A percentile compares a stretch with the other conserved stretches of the same genome.
Evolutionary conservation across 1,284 basidiomycete genomes (phyloP).

Genomic region (Chiua sp.): DNA sequence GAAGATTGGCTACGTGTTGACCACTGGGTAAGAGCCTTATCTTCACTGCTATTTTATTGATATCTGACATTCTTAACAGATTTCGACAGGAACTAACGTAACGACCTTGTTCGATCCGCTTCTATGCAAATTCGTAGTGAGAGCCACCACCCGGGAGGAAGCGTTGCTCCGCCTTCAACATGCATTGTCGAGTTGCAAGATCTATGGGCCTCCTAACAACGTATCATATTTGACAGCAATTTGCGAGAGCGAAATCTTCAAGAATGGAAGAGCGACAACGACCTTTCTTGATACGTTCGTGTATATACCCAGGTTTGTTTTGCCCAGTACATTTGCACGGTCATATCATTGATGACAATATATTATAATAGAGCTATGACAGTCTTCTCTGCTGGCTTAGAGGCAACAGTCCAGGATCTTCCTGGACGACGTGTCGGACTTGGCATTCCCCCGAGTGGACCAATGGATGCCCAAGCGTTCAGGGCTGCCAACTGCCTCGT

Average conservation of each 20-base stretch:
- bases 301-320: conserved; percentile 46
- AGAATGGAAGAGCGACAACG: conserved; percentile 57
- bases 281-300: conserved; percentile 57
- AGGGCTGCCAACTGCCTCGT: conserved; percentile 65
- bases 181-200: conserved; percentile 43
- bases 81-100: conserved; percentile 57
- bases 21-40: conserved; percentile 48
- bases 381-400: conserved; percentile 61
- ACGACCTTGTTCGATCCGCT: conserved; percentile 66
- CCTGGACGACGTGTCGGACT: conserved; percentile 61
- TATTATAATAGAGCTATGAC: conserved; percentile 51
- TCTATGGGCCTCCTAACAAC: conserved; percentile 63
- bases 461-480: conserved; percentile 69
- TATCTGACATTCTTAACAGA: conserved; percentile 33
- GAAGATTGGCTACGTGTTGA: conserved; percentile 59
- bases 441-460: conserved; percentile 72
- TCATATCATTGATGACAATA: conserved; percentile 8
- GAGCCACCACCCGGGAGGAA: conserved; percentile 45
- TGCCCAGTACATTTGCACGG: neutral
- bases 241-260: conserved; percentile 47
- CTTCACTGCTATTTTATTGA: neutral
- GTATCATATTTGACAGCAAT: conserved; percentile 55
- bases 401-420: conserved; percentile 68
- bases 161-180: conserved; percentile 45
- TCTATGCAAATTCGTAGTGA: conserved; percentile 58